Conservation (phyloP, 2,329 filamentous ascomycete genomes). For the Sporothrix brasiliensis region DNA sequence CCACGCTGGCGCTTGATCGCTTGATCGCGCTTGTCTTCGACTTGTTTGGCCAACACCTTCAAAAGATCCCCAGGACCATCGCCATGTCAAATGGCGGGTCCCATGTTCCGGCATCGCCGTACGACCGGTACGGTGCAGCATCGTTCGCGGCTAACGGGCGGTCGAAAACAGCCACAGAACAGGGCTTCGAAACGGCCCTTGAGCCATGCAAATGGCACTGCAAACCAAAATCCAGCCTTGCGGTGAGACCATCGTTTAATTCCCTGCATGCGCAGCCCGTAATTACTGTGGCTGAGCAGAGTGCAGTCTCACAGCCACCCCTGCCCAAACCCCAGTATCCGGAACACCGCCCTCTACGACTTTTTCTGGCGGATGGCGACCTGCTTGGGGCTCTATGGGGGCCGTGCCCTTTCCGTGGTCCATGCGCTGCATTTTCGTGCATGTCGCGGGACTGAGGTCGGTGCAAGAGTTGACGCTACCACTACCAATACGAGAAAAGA, state of each 20-base stretch:
- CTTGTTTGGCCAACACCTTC: slow-evolving; percentile 7
- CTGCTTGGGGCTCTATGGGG: slow-evolving; percentile 6
- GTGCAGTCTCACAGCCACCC: slow-evolving; percentile 10
- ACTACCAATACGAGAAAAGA: slow-evolving; percentile 1
- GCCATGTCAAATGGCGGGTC: neutral
- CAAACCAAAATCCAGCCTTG: slow-evolving; percentile 2
- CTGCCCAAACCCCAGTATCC: neutral
- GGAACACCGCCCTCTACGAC: neutral
- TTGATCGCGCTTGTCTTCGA: slow-evolving; percentile 13
- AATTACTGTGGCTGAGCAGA: slow-evolving; percentile 11
- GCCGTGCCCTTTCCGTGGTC: slow-evolving; percentile 8
- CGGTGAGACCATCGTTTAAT: neutral
- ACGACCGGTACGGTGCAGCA: slow-evolving; percentile 11
- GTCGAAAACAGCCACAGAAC: neutral
- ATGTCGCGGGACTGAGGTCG: neutral
- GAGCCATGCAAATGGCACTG: slow-evolving; percentile 13
- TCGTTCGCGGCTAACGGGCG: slow-evolving; percentile 11
- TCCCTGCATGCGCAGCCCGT: slow-evolving; percentile 3
- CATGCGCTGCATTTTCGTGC: slow-evolving; percentile 13
- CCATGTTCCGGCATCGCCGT: slow-evolving; percentile 19
- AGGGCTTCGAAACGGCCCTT: neutral
- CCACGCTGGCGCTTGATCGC: slow-evolving; percentile 21
- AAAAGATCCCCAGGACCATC: neutral
- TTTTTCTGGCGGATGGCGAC: neutral
- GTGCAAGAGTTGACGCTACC: neutral